Base-by-base conservation (phyloP, 2,329 filamentous ascomycete genomes). In the Cladobotryum mycophilum region DNA sequence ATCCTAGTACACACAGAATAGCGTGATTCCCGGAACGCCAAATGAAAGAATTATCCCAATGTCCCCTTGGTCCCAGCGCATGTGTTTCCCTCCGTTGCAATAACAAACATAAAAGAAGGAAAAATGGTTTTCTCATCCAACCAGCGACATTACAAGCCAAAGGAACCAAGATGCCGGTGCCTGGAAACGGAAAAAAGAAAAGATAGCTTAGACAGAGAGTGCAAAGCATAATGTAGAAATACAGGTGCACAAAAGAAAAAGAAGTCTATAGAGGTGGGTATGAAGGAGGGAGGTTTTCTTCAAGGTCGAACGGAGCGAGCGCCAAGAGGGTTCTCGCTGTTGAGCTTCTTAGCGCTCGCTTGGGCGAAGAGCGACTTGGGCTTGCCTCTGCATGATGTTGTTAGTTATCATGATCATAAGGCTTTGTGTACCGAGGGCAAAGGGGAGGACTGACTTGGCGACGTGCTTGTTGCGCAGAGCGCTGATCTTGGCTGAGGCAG, bases 391-490 rank as follows among this genome's bases (percentile, higher is more conserved):
- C 40, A 42, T 22, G 18, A 7, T 4, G n/a, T 33, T 7, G 55
- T 64, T 61, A 64, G 61, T 35, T 40, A 47, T 14, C 15, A 41
- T 22, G 22, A 20, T 20, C 3, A 20, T 20, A 20, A n/a, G n/a
- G n/a, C n/a, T 40, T 55, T 42, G 9, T 30, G 6, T 30, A 30
- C 25, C 13, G 13, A 6, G 14, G 15, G n/a, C 25, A 30, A 45
- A 17, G 5, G 22, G 38, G 33, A 13, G 37, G 42, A 77, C 80
- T 65, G 76, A 89, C 85, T 90, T 92, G 71, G 79, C 79, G 55
- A 84, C 84, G 63, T 89, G 85, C 75, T 89, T 90, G 72, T 81
- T 88, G 70, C 88, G 86, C 69, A 91, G 82, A 38, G 86, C 85
- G 56, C 79, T 86, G 61, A 93, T 80, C 78, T 93, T 93, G 68